Evolutionary conservation across 2,329 filamentous ascomycete genomes (phyloP), one percentile per base, ranked within the genome.

Genomic region (Beauveria australis): DNA sequence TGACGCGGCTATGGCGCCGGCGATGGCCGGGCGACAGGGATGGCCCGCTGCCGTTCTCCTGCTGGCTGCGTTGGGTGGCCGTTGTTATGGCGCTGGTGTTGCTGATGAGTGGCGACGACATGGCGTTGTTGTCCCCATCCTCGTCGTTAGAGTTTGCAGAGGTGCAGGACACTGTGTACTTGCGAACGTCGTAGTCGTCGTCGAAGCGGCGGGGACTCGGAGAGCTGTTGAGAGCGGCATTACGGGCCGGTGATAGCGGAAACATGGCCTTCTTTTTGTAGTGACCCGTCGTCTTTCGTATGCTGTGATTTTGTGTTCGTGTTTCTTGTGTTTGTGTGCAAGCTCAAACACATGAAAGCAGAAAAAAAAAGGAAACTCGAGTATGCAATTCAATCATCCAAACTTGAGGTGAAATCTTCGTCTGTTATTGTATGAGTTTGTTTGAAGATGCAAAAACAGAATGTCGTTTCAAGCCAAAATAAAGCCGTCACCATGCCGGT

Each of bases 1-100:
- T 72, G 64, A 85, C 79, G 63, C 82, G 79, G 24, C 81, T 83
- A 62, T 80, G 77, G 53, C 80, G 77, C 51, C 80, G 78, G 64
- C 72, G 69, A 66, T 81, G 81, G 53, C 74, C 73, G 12, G 79
- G 76, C 47, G 77, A 77, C 43, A 74, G 47, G 12, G 14, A 19
- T 52, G 47, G 22, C 8, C 6, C 33, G 12, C 12, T 37, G 33
- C 30, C 33, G 44, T 6, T 5, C 5, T 55, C 54, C 19, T 55
- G 26, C n/a, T 59, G 59, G 37, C 43, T 61, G 30, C 22, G 46
- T 18, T 18, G 14, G 18, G 53, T 55, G 24, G 56, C 37, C 64
- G 54, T 68, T 72, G 47, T 77, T 74, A 60, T 16, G 37, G 55
- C 22, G 80, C 63, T 80, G 77, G 10, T 73, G 72, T 33, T 78